These are phyloP conservation scores for Populus trichocarpa DNA, from an alignment of 441 rosid species.

Conservation along the genomic window DNA sequence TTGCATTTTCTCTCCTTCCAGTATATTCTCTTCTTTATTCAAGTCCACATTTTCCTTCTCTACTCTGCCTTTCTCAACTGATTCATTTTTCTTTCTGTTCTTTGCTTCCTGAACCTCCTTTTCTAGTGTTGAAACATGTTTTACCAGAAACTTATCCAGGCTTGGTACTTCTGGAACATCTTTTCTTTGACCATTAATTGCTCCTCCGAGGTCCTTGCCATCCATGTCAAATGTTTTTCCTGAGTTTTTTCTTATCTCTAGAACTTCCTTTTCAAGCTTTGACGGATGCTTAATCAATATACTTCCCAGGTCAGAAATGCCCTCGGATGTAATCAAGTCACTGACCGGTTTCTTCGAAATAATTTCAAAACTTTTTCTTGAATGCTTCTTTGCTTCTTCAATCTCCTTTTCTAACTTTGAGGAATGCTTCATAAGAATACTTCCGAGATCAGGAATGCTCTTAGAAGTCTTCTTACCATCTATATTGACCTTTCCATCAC, in stretches of 20 bases:
- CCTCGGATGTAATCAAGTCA: slow-evolving; percentile 24
- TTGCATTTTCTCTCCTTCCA: slow-evolving; percentile 49
- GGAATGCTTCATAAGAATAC: slow-evolving; percentile 54
- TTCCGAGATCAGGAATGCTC: slow-evolving; percentile 47
- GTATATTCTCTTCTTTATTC: slow-evolving; percentile 25
- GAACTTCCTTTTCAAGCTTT: slow-evolving; percentile 41
- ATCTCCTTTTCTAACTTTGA: slow-evolving; percentile 56
- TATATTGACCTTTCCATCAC: slow-evolving; percentile 9
- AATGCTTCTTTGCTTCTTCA: slow-evolving; percentile 53
- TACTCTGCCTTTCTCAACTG: slow-evolving; percentile 18
- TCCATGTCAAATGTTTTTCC: slow-evolving; percentile 29
- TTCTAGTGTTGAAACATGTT: slow-evolving; percentile 74
- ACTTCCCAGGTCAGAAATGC: slow-evolving; percentile 44
- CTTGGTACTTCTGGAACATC: slow-evolving; percentile 44
- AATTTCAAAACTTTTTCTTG: slow-evolving; percentile 19
- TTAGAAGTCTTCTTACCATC: slow-evolving; percentile 15
- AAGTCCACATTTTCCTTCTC: slow-evolving; percentile 57
- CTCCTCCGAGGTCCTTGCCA: slow-evolving; percentile 27
- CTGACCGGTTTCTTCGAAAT: slow-evolving; percentile 24
- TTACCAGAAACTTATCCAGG: slow-evolving; percentile 80
- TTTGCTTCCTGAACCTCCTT: slow-evolving; percentile 78
- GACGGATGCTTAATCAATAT: slow-evolving; percentile 42
- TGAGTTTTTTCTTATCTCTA: slow-evolving; percentile 31
- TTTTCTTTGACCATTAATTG: slow-evolving; percentile 21
- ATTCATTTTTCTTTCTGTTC: slow-evolving; percentile 31